Percentiles rank a stretch among this genome's conserved stretches.
These are phyloP conservation scores for Ramichloridium luteum DNA, from an alignment of 2,329 filamentous ascomycete genomes.

Conservation along the genomic window DNA sequence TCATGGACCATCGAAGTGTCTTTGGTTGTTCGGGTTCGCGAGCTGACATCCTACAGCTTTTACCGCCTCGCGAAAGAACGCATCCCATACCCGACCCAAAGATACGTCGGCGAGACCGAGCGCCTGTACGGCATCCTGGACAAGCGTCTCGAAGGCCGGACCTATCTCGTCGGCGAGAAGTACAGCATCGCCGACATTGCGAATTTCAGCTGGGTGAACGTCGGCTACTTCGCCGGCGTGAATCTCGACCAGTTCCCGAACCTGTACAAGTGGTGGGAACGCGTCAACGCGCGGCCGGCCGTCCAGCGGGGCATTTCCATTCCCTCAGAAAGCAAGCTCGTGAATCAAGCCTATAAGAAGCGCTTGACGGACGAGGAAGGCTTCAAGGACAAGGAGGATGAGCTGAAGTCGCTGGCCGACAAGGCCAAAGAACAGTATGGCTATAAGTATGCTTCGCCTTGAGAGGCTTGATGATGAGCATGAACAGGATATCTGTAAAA, in stretches of 20 bases:
- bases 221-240: slow-evolving; percentile 29
- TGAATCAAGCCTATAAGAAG: slow-evolving; percentile 32
- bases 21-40: not conserved
- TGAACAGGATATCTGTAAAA: no score
- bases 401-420: slow-evolving; percentile 25
- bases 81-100: slow-evolving; percentile 34
- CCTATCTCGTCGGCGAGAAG: slow-evolving; percentile 36
- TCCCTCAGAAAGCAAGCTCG: slow-evolving; percentile 26
- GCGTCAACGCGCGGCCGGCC: slow-evolving; percentile 30
- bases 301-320: slow-evolving; percentile 30
- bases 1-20: no score
- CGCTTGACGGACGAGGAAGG: slow-evolving; percentile 37
- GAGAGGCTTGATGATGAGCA: no score
- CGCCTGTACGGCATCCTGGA: slow-evolving; percentile 35
- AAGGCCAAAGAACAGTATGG: slow-evolving; percentile 35
- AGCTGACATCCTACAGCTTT: slow-evolving; percentile 24
- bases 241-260: slow-evolving; percentile 32
- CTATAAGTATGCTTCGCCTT: slow-evolving; percentile 30
- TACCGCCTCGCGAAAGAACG: slow-evolving; percentile 32
- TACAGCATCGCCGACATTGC: slow-evolving; percentile 37
- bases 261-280: slow-evolving; percentile 34
- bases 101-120: slow-evolving; percentile 37
- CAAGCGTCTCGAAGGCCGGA: slow-evolving; percentile 27
- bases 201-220: slow-evolving; percentile 34
- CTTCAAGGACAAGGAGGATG: slow-evolving; percentile 35